These are phyloP conservation scores for Podospora anserina DNA, from an alignment of 495 filamentous ascomycete genomes.

Conservation along the genomic window DNA sequence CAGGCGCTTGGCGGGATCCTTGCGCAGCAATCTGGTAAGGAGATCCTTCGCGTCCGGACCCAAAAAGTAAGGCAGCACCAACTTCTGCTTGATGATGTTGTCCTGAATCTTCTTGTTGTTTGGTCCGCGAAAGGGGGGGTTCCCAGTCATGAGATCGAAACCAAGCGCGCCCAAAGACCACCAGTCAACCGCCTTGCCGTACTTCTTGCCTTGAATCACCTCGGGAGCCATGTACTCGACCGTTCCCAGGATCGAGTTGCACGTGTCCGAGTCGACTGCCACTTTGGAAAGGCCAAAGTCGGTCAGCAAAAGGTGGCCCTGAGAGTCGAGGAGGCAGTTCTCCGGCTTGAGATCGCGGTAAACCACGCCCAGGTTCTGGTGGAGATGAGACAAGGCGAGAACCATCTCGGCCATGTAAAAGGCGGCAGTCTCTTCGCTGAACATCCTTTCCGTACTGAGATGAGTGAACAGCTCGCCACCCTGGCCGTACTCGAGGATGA, in stretches of 20 bases:
- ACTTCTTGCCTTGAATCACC: conserved; percentile 77
- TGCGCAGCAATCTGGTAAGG: conserved; percentile 79
- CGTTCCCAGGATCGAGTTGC: conserved; percentile 86
- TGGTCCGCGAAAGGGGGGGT: conserved; percentile 81
- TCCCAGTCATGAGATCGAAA: conserved; percentile 86
- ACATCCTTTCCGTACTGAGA: conserved; percentile 86
- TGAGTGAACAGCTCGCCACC: conserved; percentile 93
- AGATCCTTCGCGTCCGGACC: conserved; percentile 88
- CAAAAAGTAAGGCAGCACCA: conserved; percentile 81
- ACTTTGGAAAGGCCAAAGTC: conserved; percentile 98
- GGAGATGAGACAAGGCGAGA: conserved; percentile 87
- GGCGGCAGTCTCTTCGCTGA: conserved; percentile 77
- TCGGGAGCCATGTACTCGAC: conserved; percentile 99
- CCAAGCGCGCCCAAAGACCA: conserved; percentile 94
- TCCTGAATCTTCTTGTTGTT: conserved; percentile 90
- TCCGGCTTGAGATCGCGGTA: conserved; percentile 98
- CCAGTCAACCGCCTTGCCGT: conserved; percentile 95
- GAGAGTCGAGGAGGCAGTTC: conserved; percentile 88
- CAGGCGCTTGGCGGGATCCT: conserved; percentile 84
- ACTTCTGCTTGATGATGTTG: conserved; percentile 89
- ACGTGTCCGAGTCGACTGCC: conserved; percentile 74
- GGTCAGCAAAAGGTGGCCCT: conserved; percentile 90
- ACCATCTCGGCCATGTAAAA: conserved; percentile 99
- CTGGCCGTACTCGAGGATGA: conserved; percentile 97
- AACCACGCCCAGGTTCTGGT: conserved; percentile 85